Base-by-base conservation (phyloP, 2,329 filamentous ascomycete species). In the Fusarium lateritium region DNA sequence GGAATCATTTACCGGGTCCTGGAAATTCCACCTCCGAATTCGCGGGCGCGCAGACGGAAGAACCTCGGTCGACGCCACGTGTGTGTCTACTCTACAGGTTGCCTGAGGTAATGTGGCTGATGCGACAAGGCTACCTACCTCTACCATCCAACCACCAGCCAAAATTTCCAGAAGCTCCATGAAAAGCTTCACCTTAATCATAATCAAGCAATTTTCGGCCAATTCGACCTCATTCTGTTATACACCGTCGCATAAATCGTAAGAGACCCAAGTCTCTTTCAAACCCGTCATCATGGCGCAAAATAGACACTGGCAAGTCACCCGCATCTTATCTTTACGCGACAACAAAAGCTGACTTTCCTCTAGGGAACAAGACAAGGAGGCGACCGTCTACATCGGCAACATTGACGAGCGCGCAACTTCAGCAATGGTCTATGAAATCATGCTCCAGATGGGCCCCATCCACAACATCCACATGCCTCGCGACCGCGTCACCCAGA, bases 391-490 rank as follows among this genome's bases (percentile, higher is more conserved):
- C 79, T 99, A 99, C 81, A 93, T 98, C 73, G 96, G 96, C 78
- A 98, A 98, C 80, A 94, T 99, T 76, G 96, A 99, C 83, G 96
- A 99, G 85, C 94, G 96, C 79, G 93, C 96, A 71, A 92, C 91
- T 46, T 94, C 97, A 78, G 91, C 92, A 74, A 88, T 97, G 73
- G 90, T 99, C 72, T 98, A 96, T 91, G 96, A 99, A 85, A 87
- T 99, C 76, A 98, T 98, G 94, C 90, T 98, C 57, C 96, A 99
- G 84, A 94, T 94, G 79, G 96, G 96, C 56, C 94, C 95, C 74
- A 97, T 99, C 75, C 93, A 97, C 78, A 98, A 98, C 82, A 95
- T 99, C 69, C 96, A 99, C 83, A 90, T 99, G 78, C 96, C 96
- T 57, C 97, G 98, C 85, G 96, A 99, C 81, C 93, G 96, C 79